Conservation (phyloP, 768 basidiomycete genomes). For the Zangia roseola region DNA sequence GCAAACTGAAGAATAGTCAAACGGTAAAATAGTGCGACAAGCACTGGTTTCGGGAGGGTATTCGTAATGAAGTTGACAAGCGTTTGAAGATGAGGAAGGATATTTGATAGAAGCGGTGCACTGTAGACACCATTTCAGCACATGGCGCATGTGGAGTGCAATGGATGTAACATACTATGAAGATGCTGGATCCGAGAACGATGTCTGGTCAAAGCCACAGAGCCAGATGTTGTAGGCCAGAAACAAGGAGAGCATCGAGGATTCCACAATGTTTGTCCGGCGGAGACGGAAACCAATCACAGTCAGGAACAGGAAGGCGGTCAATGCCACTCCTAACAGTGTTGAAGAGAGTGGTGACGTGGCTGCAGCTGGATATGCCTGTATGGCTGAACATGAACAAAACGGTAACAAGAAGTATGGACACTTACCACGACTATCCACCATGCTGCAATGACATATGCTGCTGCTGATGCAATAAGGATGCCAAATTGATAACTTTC, state of each 20-base stretch:
- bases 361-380: constrained; percentile 83
- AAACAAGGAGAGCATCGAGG: constrained; percentile 82
- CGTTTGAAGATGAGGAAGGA: constrained; percentile 78
- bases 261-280: constrained; percentile 91
- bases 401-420: background rate
- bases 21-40: constrained; percentile 77
- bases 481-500: constrained; percentile 77
- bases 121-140: constrained; percentile 35
- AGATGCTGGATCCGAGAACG: constrained; percentile 69
- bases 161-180: constrained; percentile 59
- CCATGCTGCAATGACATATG: constrained; percentile 81
- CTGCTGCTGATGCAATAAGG: constrained; percentile 71
- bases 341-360: constrained; percentile 86
- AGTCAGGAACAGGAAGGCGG: constrained; percentile 87
- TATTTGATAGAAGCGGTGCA: constrained; percentile 73
- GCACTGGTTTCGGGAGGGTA: constrained; percentile 81
- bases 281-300: constrained; percentile 87
- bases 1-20: constrained; percentile 79
- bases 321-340: constrained; percentile 82
- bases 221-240: constrained; percentile 91
- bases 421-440: constrained; percentile 78
- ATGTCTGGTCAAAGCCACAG: constrained; percentile 75
- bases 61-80: constrained; percentile 80
- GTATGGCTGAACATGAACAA: constrained; percentile 12
- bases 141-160: background rate